Base-by-base conservation (phyloP, 768 basidiomycete species). In the Lactifluus echinatus region DNA sequence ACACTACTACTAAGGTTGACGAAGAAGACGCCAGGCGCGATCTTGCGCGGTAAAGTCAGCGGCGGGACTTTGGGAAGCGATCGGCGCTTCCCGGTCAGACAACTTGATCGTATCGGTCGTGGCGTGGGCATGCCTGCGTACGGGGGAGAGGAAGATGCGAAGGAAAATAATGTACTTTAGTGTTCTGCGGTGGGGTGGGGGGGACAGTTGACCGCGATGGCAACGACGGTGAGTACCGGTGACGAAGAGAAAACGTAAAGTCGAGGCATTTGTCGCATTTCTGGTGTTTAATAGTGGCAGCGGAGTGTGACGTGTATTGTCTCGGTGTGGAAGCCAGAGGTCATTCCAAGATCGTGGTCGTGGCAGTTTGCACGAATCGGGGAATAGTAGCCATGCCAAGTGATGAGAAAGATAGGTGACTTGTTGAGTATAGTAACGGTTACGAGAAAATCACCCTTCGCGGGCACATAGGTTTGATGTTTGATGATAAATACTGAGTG, bases 21-120 rank as follows among this genome's bases (percentile, higher is more conserved):
- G 33, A 58, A 48, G 28, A 58, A 58, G 24, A 58, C 33, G 33
- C 57, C 57, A 10, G 15, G 24, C n/a, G 57, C 51, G 19, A 58
- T 58, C 34, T 53, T 33, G 26, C 57, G 57, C 4, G 57, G 57
- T 21, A 58, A 26, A 26, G 17, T 12, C 4, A 6, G 28, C 21
- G 19, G 28, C 8, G 46, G 53, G 15, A 12, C 5, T 15, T 29
- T n/a, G 45, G 17, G 21, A 6, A 17, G 11, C 24, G 53, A 33
- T 26, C 21, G 48, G 24, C 46, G 40, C 19, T n/a, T 53, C 17
- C 6, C 14, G 51, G 19, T 8, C n/a, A 52, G 17, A 19, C 7
- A 7, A 14, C 4, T 21, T 12, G 10, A 3, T 48, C 57, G 40
- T 21, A 15, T 53, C 31, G 11, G 40, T 24, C 19, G 14, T 47